Evolutionary conservation across 2,329 filamentous ascomycete genomes (phyloP).

Genomic region (Hypoxylon sp.): DNA sequence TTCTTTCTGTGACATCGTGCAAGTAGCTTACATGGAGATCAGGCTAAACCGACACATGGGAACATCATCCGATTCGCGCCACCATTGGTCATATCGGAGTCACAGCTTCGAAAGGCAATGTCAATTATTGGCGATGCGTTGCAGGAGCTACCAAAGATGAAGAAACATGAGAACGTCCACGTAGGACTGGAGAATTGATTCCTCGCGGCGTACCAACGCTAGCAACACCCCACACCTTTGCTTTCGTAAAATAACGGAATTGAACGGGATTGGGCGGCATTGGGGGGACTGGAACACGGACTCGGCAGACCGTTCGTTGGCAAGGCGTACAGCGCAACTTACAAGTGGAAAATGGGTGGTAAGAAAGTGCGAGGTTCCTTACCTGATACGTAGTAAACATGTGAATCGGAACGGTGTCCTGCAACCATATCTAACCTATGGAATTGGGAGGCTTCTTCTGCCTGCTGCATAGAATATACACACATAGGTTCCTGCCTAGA

Average conservation of each 20-base stretch:
- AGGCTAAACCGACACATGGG: slow-evolving; percentile 98
- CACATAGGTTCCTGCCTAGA: slow-evolving; percentile 30
- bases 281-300: slow-evolving; percentile 31
- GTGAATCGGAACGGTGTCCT: slow-evolving; percentile 42
- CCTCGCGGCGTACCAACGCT: slow-evolving; percentile 21
- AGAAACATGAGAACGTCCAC: slow-evolving; percentile 58
- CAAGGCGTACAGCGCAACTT: slow-evolving; percentile 37
- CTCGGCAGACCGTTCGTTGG: slow-evolving; percentile 32
- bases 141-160: slow-evolving; percentile 80
- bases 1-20: slow-evolving; percentile 33
- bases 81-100: slow-evolving; percentile 92
- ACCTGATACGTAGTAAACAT: slow-evolving; percentile 31
- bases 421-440: slow-evolving; percentile 40
- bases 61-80: slow-evolving; percentile 99
- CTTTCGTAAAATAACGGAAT: slow-evolving; percentile 28
- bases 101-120: slow-evolving; percentile 84
- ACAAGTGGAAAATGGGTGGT: slow-evolving; percentile 48
- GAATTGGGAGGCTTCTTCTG: slow-evolving; percentile 14
- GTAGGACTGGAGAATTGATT: slow-evolving; percentile 50
- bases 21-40: slow-evolving; percentile 52
- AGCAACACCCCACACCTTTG: slow-evolving; percentile 40
- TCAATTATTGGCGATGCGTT: slow-evolving; percentile 86
- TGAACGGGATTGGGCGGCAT: slow-evolving; percentile 9
- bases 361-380: slow-evolving; percentile 46
- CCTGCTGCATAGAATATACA: slow-evolving; percentile 13